A percentile compares a stretch with the other conserved stretches of the same genome.
These are phyloP conservation scores for Paraphoma chrysanthemicola DNA, from an alignment of 2,329 filamentous ascomycete species.

Conservation along the genomic window DNA sequence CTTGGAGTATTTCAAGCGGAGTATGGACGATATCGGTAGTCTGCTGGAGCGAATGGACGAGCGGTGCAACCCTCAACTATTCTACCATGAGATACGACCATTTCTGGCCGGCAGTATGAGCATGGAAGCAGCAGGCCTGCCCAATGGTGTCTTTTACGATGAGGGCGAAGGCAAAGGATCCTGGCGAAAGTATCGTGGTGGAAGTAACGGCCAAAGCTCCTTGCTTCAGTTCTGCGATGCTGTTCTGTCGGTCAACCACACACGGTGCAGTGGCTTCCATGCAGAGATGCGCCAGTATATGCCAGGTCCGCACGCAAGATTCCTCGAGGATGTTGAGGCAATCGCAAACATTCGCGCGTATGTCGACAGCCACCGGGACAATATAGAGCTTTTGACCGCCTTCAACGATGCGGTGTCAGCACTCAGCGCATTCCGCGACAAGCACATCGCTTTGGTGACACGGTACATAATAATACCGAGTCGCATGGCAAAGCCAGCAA, in stretches of 20 bases:
- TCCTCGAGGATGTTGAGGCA: conserved; percentile 55
- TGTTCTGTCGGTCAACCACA: conserved; percentile 59
- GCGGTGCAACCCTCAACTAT: conserved; percentile 55
- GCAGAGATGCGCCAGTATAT: conserved; percentile 63
- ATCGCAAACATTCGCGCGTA: conserved; percentile 57
- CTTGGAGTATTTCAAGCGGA: conserved; percentile 50
- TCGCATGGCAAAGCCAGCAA: conserved; percentile 31
- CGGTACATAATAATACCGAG: conserved; percentile 60
- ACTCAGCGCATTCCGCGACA: conserved; percentile 57
- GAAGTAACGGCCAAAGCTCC: conserved; percentile 63
- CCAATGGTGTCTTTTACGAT: conserved; percentile 61
- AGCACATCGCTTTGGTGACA: conserved; percentile 61
- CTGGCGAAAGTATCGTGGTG: conserved; percentile 60
- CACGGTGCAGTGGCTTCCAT: conserved; percentile 42
- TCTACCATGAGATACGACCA: conserved; percentile 61
- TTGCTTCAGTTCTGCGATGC: conserved; percentile 63
- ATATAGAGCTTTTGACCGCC: conserved; percentile 48
- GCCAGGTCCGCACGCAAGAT: conserved; percentile 60
- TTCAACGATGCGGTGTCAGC: conserved; percentile 57
- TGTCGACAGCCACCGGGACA: conserved; percentile 43
- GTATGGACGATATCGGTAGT: conserved; percentile 48
- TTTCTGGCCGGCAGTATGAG: conserved; percentile 62
- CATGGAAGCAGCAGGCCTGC: conserved; percentile 59
- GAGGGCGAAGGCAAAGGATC: conserved; percentile 55
- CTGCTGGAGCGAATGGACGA: conserved; percentile 61